Evolutionary conservation across 192 early-diverging fungal species (phyloP).

Genomic region (Gonapodya prolifera): DNA sequence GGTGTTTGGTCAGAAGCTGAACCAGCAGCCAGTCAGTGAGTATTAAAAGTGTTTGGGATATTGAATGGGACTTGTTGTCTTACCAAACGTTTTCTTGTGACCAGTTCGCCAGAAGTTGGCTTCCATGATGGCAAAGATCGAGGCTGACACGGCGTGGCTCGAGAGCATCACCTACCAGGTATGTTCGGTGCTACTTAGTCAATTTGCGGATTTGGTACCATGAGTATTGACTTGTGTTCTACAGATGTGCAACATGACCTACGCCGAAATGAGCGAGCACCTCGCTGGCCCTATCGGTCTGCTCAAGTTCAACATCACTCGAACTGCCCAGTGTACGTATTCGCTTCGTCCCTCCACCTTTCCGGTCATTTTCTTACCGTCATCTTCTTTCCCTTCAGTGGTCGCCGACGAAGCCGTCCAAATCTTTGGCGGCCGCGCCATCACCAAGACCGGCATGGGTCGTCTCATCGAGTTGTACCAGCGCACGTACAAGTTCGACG

Average conservation of each 20-base stretch:
- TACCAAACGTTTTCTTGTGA: no score
- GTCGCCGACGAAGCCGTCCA: slow-evolving; percentile 55
- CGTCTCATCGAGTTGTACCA: slow-evolving; percentile 48
- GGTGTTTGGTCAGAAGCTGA: slow-evolving; percentile 54
- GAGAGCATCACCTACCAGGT: background rate
- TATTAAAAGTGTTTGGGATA: no score
- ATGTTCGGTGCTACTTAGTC: no score
- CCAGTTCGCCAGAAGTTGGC: no score
- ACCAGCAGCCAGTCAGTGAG: slow-evolving; percentile 64
- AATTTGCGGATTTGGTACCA: no score
- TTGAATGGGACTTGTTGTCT: no score
- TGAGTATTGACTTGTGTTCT: no score
- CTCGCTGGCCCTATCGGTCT: slow-evolving; percentile 56
- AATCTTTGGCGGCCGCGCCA: slow-evolving; percentile 59
- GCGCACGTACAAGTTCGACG: slow-evolving; percentile 46
- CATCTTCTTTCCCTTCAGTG: no score
- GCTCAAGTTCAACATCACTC: slow-evolving; percentile 20
- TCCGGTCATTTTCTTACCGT: no score
- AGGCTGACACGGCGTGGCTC: background rate
- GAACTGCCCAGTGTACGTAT: no score
- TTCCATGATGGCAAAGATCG: no score
- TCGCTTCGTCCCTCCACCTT: no score
- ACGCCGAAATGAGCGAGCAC: slow-evolving; percentile 42
- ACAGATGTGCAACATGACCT: slow-evolving; percentile 55
- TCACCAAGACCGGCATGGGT: slow-evolving; percentile 47